Evolutionary conservation across 1,284 basidiomycete species (phyloP).

Genomic region (Inonotus hispidus): DNA sequence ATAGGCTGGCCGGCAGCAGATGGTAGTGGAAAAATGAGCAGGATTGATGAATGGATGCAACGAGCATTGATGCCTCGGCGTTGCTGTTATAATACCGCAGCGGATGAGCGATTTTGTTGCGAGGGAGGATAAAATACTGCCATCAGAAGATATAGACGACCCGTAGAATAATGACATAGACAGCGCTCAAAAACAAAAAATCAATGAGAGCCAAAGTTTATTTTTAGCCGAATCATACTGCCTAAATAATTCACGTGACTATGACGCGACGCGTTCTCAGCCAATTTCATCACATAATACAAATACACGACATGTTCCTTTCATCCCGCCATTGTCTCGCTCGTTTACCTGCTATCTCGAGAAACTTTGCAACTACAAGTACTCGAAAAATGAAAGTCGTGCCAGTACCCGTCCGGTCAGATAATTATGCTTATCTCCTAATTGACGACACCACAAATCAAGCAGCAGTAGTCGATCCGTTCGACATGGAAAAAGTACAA

Average conservation of each 20-base stretch:
- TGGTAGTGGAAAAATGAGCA: not conserved
- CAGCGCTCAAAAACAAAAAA: not conserved
- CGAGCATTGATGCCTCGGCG: too few species aligned
- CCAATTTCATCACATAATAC: not conserved
- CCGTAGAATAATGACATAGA: not conserved
- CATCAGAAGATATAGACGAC: not conserved
- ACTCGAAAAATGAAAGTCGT: constrained; percentile 57
- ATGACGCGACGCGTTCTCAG: constrained; percentile 1
- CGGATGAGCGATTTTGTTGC: not conserved
- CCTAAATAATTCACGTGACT: not conserved
- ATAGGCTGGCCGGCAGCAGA: not conserved
- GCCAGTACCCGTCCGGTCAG: constrained; percentile 70
- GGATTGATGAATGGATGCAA: not conserved
- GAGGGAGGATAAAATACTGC: not conserved
- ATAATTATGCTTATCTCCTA: constrained; percentile 89
- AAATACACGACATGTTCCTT: not conserved
- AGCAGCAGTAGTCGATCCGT: constrained; percentile 80
- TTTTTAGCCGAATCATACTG: not conserved
- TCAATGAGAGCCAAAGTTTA: too few species aligned
- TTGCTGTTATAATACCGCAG: not conserved
- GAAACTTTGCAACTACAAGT: constrained; percentile 3
- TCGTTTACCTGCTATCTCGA: not conserved
- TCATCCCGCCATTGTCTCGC: not conserved
- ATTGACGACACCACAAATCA: constrained; percentile 66
- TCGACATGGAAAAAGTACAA: constrained; percentile 72